Base-by-base conservation (phyloP, 1,139 yeast species). In the Blastobotrys aristatus region DNA sequence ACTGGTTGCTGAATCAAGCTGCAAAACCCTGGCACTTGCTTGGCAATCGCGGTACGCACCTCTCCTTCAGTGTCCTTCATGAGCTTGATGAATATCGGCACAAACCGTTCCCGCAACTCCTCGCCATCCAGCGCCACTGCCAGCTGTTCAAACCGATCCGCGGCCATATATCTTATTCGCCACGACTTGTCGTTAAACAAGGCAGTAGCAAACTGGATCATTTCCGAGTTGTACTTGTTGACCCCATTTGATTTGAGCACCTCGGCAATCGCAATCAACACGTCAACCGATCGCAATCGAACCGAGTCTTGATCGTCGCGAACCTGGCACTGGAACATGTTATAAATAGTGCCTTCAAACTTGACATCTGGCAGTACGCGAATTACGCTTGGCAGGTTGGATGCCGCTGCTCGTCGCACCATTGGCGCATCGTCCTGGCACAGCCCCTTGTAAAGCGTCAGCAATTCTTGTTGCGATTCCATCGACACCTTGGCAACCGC, bases 121-220 rank as follows among this genome's bases (percentile, higher is more conserved):
- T 73, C 73, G 49, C 71, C 68, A 57, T 75, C 74, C 62, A 90
- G 83, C 57, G 82, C 82, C 24, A 70, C 63, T 3, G 95, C 88
- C 53, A 94, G 77, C 55, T 75, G 74, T 58, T 82, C 86, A 63
- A 88, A 90, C 61, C 89, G 77, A 65, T 90, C 97, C 24, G 97
- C 97, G 24, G 96, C 95, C 79, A 95, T 89, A 69, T 92, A 94
- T 61, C 98, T 80, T 49, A 94, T 97, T 67, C 98, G 83, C 99
- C 99, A 94, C 61, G 95, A 85, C 68, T 88, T 90, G 69, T 94
- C 98, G 55, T 75, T 77, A 53, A 87, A 82, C 56, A 94, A 75
- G 56, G 80, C 79, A 53, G 84, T 74, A 3, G 88, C 74, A 49
- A 57, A 56, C 27, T 56, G 56, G 43, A 65, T 60, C 33, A 68